Base-by-base conservation (phyloP, 139 green algal species). In the Edaphochlamys debaryana region DNA sequence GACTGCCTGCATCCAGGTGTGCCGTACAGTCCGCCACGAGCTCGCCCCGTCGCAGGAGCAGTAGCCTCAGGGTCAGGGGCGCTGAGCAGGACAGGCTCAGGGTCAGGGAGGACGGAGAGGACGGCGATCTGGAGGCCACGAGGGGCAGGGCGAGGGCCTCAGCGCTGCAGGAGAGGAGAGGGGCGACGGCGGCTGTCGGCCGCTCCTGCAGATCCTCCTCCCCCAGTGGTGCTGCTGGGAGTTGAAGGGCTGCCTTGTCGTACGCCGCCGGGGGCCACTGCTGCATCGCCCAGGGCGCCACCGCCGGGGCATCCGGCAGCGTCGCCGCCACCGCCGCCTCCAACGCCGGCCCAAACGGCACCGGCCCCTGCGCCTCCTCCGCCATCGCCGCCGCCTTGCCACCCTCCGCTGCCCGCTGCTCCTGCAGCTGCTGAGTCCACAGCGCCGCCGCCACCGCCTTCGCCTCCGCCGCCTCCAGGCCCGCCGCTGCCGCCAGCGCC, bases 71-170 rank as follows among this genome's bases (percentile, higher is more conserved):
- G 25, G 9, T 30, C 29, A 2, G 9, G 1, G 69, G 41, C 69
- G 30, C 9, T 15, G 29, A 3, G 30, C 30, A 3, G 30, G 67
- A 37, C 11, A 22, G 11, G 58, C 5, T 15, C 27, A 36, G 58
- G 27, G 69, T 19, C 69, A 36, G 56, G 30, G 63, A 3, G 30
- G 52, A 36, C 25, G 4, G 37, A 13, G 32, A 20, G 8, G 27
- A 32, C 5, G 34, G 86, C 81, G 3, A 75, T 94, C 25, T 94
- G 93, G 78, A 97, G 97, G 34, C 93, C 93, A 71, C 97, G 87
- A 6, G 93, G 89, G 22, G 95, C 90, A 15, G 96, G 62, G 69
- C 32, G 11, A n/a, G n/a, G n/a, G 32, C 69, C 25, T 34, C 34
- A 22, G 9, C 52, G 34, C 52, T 36, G 0, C 45, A n/a, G 2